Evolutionary conservation across 371 early-diverging fungal species (phyloP).

Genomic region (Mortierella sp.): DNA sequence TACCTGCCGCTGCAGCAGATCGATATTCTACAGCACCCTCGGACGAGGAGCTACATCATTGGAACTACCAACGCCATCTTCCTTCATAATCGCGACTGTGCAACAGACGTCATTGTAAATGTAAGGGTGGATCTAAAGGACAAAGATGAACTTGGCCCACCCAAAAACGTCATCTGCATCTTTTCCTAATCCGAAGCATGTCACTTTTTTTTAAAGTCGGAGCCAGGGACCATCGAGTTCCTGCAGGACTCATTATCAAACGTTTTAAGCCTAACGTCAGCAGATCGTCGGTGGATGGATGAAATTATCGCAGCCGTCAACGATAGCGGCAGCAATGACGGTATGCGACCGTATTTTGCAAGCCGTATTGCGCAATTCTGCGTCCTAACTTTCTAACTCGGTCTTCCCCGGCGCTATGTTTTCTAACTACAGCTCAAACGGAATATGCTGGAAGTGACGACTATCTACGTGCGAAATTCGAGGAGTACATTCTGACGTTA

Average conservation of each 20-base stretch:
- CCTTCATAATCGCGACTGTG: slow-evolving; percentile 75
- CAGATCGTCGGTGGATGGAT: slow-evolving; percentile 75
- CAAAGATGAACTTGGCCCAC: background rate
- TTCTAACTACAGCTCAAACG: slow-evolving; percentile 30
- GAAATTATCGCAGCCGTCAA: slow-evolving; percentile 68
- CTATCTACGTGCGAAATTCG: slow-evolving; percentile 81
- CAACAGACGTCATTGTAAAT: slow-evolving; percentile 82
- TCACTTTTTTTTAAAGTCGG: slow-evolving; percentile 63
- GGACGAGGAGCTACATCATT: slow-evolving; percentile 76
- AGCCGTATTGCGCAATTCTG: too few species aligned
- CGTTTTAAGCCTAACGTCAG: slow-evolving; percentile 63
- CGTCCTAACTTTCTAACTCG: too few species aligned
- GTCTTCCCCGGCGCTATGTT: too few species aligned
- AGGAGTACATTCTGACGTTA: slow-evolving; percentile 76
- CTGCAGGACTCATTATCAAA: slow-evolving; percentile 66
- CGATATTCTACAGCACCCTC: slow-evolving; percentile 75
- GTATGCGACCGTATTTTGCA: too few species aligned
- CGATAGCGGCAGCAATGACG: slow-evolving; percentile 43
- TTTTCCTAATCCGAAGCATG: too few species aligned
- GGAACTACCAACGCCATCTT: slow-evolving; percentile 88
- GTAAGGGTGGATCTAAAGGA: slow-evolving; percentile 52
- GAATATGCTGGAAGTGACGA: slow-evolving; percentile 83
- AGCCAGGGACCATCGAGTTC: slow-evolving; percentile 79
- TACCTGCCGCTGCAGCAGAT: slow-evolving; percentile 90
- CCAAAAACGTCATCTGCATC: too few species aligned